Conservation (phyloP, 345 rosid genomes). For the Fremontodendron californicum region DNA sequence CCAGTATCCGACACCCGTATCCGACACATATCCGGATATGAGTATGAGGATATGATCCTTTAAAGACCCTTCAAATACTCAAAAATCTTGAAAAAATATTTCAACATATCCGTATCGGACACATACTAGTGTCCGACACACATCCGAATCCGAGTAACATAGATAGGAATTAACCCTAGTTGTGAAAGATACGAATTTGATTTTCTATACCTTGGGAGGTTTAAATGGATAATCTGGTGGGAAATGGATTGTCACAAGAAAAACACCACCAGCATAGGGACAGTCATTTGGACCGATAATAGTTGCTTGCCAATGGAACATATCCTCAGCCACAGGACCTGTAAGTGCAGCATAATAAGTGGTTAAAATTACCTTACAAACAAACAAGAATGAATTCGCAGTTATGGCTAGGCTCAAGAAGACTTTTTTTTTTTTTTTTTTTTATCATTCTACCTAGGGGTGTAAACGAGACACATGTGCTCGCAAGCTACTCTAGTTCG, state of each 20-base stretch:
- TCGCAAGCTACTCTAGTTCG: no score
- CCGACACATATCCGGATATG: no score
- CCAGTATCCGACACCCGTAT: no score
- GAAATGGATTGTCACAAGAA: constrained; percentile 58
- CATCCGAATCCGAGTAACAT: no score
- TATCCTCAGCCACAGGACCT: constrained; percentile 55
- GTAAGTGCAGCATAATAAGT: background rate
- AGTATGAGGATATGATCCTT: no score
- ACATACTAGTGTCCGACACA: no score
- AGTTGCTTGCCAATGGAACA: constrained; percentile 77
- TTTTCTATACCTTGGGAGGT: constrained; percentile 52
- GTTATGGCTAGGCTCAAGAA: background rate
- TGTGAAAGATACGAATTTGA: background rate
- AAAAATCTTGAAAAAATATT: no score
- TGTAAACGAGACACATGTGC: no score
- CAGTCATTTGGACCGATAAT: constrained; percentile 65
- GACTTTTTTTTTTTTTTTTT: background rate
- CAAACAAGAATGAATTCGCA: background rate
- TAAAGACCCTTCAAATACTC: no score
- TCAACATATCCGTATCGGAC: no score
- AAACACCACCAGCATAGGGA: constrained; percentile 68
- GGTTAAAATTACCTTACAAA: background rate
- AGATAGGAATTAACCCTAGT: no score
- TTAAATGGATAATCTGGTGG: constrained; percentile 69
- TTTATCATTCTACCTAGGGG: no score